Evolutionary conservation across 225 moss, liverwort and hornwort species (phyloP), one percentile per base, ranked within the genome.

Genomic region (Bryoerythrophyllum caledonicum): DNA sequence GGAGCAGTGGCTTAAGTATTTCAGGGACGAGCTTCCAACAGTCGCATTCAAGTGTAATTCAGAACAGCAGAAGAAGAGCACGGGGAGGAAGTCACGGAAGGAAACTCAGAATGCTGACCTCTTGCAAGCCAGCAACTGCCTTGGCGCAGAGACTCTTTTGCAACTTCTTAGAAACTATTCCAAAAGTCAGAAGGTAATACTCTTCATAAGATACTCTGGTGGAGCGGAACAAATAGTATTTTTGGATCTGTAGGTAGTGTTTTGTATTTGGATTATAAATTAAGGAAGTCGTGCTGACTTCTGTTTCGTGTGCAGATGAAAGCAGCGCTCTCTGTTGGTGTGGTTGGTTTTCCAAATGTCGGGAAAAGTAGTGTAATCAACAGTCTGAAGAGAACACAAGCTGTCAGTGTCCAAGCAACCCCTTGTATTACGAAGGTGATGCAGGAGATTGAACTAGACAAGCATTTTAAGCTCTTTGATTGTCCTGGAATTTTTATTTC

Each of bases 341-440:
- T 94, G 11, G 94, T 96, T 82, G 96, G 96, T 16, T 94, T 84
- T 54, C 96, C 94, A 27, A 96, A 96, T 80, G 96, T 96, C 70
- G 96, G 96, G 4, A 96, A 94, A 83, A 94, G 96, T 83, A 94
- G 94, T 60, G 27, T 96, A 25, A 84, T 96, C 66, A 96, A 94
- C 80, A 94, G 94, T 79, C 73, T 96, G 60, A 96, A 96, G 80
- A 85, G 94, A 76, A 86, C 82, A 10, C 88, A 90, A 73, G 92
- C 88, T 8, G 92, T 84, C n/a, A 86, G 81, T 60, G 94, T 92
- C 54, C 92, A 94, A 75, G 82, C 86, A 7, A 83, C 88, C 37
- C 96, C 96, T 49, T 94, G 96, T 76, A 80, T 96, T 7, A 92
- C 94, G 1, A 96, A 91, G 78, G 86, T 88, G 19, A 88, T 91